These are phyloP conservation scores for Themeda triandra DNA, from an alignment of 176 grass and related monocot species.

Conservation along the genomic window DNA sequence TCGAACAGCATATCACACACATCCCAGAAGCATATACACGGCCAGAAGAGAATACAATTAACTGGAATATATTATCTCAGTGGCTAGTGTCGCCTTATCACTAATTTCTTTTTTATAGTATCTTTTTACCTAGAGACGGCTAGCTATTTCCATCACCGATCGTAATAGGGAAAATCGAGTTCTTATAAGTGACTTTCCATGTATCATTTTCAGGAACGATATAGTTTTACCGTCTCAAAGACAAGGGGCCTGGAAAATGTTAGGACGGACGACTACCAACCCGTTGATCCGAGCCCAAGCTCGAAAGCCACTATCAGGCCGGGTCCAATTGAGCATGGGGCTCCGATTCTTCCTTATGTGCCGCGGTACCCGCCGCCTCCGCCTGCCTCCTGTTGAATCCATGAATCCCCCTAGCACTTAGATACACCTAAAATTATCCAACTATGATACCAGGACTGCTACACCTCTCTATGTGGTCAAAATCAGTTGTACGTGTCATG, in stretches of 20 bases:
- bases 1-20: background rate
- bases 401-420: slow-evolving; percentile 12
- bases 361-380: slow-evolving; percentile 45
- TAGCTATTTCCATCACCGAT: background rate
- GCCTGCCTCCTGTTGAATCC: background rate
- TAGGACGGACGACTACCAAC: slow-evolving; percentile 47
- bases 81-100: background rate
- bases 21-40: background rate
- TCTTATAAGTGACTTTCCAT: background rate
- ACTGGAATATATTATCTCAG: background rate
- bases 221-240: slow-evolving; percentile 3
- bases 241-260: slow-evolving; percentile 18
- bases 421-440: background rate
- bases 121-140: background rate
- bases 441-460: background rate
- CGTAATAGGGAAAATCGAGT: background rate
- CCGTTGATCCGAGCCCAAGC: slow-evolving; percentile 63
- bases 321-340: slow-evolving; percentile 66
- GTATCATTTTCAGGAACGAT: slow-evolving; percentile 44
- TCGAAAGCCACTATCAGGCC: slow-evolving; percentile 47
- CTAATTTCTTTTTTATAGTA: background rate
- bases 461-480: background rate
- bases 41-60: background rate
- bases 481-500: background rate
- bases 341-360: slow-evolving; percentile 68